Evolutionary conservation across 208 protist genomes (phyloP), one percentile per base, ranked within the genome.

Genomic region (Leishmania turanica): DNA sequence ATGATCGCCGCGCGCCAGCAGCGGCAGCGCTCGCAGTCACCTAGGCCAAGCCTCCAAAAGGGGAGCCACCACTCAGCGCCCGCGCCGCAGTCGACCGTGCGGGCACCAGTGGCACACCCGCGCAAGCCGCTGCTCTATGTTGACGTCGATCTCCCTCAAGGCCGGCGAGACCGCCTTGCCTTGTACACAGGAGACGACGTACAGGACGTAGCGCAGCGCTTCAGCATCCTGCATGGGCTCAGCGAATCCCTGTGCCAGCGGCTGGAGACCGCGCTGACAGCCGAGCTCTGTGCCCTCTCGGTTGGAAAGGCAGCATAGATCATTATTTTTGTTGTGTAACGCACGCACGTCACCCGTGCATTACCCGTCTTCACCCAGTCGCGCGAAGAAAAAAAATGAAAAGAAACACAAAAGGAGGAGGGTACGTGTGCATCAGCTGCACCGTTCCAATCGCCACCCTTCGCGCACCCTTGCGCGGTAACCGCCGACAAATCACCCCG

Each of bases 1-100:
- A 87, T 93, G 85, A 81, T 88, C 51, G 73, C 82, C n/a, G 89
- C 85, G 27, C 82, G 82, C 19, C 81, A 80, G 70, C 82, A 76
- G 45, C 75, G 65, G n/a, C 65, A 80, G 31, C 19, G 75, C 42
- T 27, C 68, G 27, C 40, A 72, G 68, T 72, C 42, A 31, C 68
- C 42, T 31, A 42, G 19, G 68, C 68, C 17, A 31, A 31, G 40
- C 24, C 21, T 34, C 5, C 42, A 47, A 15, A 51, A 72, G 7
- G 34, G 2, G 17, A n/a, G 5, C 68, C 42, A 51, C 17, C 68
- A 75, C n/a, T 51, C n/a, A n/a, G 37, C 73, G 19, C 66, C 40
- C 21, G 49, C n/a, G 45, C 71, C 69, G n/a, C 45, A 53, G 42
- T 34, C 68, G 17, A 42, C 45, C 42, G 62, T 56, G 75, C 45